Conservation (phyloP, 2,329 filamentous ascomycete genomes). For the Akanthomyces lecanii region DNA sequence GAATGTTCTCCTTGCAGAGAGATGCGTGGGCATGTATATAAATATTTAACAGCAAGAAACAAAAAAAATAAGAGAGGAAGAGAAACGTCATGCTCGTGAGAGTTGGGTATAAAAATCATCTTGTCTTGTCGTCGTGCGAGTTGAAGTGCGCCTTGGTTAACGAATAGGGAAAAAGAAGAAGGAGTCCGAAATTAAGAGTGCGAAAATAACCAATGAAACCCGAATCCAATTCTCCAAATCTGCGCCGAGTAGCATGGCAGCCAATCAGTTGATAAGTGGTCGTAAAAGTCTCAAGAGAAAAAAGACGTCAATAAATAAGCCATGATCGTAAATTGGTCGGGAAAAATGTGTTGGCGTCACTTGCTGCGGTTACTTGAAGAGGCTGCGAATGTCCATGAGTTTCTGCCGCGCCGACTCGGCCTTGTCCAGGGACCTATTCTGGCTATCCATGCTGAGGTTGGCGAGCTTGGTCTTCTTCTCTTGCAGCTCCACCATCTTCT, state of each 20-base stretch:
- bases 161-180: slow-evolving; percentile 21
- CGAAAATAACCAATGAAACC: background rate
- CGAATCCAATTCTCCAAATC: background rate
- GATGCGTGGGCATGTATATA: slow-evolving; percentile 13
- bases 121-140: background rate
- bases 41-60: background rate
- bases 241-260: background rate
- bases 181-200: slow-evolving; percentile 8
- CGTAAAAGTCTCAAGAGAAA: background rate
- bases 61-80: background rate
- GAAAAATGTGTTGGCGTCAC: background rate
- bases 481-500: slow-evolving; percentile 86
- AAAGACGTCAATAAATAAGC: background rate
- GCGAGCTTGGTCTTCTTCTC: slow-evolving; percentile 90
- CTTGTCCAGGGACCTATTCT: slow-evolving; percentile 50
- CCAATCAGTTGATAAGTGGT: background rate
- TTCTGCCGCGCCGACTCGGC: slow-evolving; percentile 56
- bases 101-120: slow-evolving; percentile 15
- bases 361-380: slow-evolving; percentile 45
- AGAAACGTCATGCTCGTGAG: slow-evolving; percentile 9
- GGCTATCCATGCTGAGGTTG: slow-evolving; percentile 73
- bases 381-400: slow-evolving; percentile 53
- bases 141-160: slow-evolving; percentile 1
- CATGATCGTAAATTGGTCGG: background rate
- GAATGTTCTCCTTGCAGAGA: slow-evolving; percentile 10